Percentiles rank a stretch among this genome's conserved stretches.
Conservation (phyloP, 805 yeast species). For the Schwanniomyces vanrijiae region DNA sequence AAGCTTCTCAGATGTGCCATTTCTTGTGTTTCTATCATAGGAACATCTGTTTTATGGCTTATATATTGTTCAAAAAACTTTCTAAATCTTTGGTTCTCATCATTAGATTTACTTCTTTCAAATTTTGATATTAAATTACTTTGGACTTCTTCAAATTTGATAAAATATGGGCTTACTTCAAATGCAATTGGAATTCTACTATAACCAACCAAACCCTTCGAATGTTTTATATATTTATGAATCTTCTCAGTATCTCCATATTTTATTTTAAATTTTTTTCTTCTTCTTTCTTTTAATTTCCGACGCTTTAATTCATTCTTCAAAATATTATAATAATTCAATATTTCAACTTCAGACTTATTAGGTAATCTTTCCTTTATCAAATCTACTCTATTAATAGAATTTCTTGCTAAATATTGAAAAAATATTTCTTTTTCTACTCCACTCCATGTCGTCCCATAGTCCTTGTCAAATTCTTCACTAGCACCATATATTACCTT, state of each 20-base stretch:
- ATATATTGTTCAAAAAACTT: background rate
- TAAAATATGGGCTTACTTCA: conserved; percentile 48
- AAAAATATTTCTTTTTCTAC: conserved; percentile 55
- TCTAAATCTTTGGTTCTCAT: conserved; percentile 12
- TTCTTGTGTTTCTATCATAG: background rate
- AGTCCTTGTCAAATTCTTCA: background rate
- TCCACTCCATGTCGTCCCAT: conserved; percentile 45
- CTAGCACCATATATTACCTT: conserved; percentile 9
- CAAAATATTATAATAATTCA: conserved; percentile 44
- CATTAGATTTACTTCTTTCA: conserved; percentile 16
- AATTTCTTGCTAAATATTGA: conserved; percentile 45
- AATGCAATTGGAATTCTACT: conserved; percentile 51
- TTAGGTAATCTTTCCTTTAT: conserved; percentile 37
- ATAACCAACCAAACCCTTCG: conserved; percentile 29
- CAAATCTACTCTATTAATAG: conserved; percentile 46
- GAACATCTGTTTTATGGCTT: background rate
- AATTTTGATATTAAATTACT: conserved; percentile 19
- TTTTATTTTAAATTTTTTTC: conserved; percentile 2
- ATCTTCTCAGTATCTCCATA: background rate
- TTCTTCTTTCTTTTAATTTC: conserved; percentile 16
- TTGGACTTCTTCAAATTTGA: conserved; percentile 45
- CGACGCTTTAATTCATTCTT: conserved; percentile 20
- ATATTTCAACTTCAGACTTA: conserved; percentile 46
- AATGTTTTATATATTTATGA: background rate
- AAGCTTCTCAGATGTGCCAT: background rate